Base-by-base conservation (phyloP, 2,329 filamentous ascomycete species). In the Fusarium sp. region DNA sequence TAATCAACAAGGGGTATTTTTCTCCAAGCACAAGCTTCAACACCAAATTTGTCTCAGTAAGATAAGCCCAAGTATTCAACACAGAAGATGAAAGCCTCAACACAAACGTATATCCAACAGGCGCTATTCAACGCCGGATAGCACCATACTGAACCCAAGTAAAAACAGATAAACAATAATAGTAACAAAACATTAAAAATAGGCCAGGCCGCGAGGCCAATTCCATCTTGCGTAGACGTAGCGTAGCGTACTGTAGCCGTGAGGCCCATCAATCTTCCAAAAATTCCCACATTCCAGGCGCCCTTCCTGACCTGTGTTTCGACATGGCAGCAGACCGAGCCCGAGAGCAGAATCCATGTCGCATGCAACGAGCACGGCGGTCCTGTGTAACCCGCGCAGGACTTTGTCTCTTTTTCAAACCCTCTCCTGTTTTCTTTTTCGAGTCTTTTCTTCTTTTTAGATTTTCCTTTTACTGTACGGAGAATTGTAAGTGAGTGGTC, bases 331-430 rank as follows among this genome's bases (percentile, higher is more conserved):
- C 40, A 63, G 72, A 62, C 30, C 52, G 41, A 45, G 69, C 65
- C 48, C 41, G 23, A 58, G 54, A 71, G 60, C 59, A 55, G 35
- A 50, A 50, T 57, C 41, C 59, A 54, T 54, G 33, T 64, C 48
- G 50, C 54, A 52, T 69, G 46, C 59, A 63, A 53, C 57, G 60
- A 71, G 68, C 60, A 60, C 66, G 59, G 75, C 75, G 73, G 75
- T 77, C 73, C 75, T 77, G 75, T 76, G 68, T 75, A 73, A 73
- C 75, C 75, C 75, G 75, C 75, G 69, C 70, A 73, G 71, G 71
- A 76, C 64, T 61, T 55, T 60, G 60, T 70, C 62, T 74, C 64
- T 59, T 53, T 73, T 67, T 54, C 13, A 4, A 66, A 53, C 41
- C 35, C 41, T 38, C 60, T 68, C 56, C 46, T 26, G 27, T 73